phyloP scores from a whole-genome alignment of 2,329 filamentous ascomycete genomes.

The Xylariaceae sp. region DNA sequence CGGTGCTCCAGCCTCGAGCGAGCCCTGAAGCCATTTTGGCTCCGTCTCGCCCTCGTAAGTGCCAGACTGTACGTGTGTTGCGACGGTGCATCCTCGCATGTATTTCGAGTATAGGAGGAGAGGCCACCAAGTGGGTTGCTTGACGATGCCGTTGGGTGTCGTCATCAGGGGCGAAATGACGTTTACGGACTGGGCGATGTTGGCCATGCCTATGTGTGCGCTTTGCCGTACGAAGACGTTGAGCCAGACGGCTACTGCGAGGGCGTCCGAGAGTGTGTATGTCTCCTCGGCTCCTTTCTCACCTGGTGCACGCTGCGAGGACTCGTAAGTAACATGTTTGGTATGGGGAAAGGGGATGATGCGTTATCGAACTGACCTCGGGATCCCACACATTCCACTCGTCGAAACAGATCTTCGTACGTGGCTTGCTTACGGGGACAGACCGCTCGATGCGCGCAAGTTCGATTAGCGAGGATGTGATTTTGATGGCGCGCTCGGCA shows the following conservation, averaged over 20 bases:
- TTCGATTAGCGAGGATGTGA: slow-evolving; percentile 65
- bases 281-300: slow-evolving; percentile 68
- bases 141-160: slow-evolving; percentile 56
- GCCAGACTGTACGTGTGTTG: slow-evolving; percentile 58
- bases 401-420: slow-evolving; percentile 73
- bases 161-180: slow-evolving; percentile 77
- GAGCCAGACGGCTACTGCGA: slow-evolving; percentile 71
- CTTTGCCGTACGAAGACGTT: slow-evolving; percentile 71
- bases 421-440: slow-evolving; percentile 54
- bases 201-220: slow-evolving; percentile 64
- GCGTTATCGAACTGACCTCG: too few relatives aligned
- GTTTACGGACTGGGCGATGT: slow-evolving; percentile 74
- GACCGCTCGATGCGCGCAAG: slow-evolving; percentile 67
- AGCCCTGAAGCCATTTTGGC: slow-evolving; percentile 60
- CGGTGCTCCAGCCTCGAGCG: slow-evolving; percentile 56
- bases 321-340: too few relatives aligned
- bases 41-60: slow-evolving; percentile 65
- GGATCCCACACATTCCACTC: slow-evolving; percentile 83
- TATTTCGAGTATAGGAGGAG: slow-evolving; percentile 64
- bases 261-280: slow-evolving; percentile 71
- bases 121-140: slow-evolving; percentile 75
- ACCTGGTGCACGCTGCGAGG: slow-evolving; percentile 60
- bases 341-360: too few relatives aligned
- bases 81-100: slow-evolving; percentile 70
- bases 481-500: slow-evolving; percentile 71